These are phyloP conservation scores for Spathaspora sp. DNA, from an alignment of 1,139 yeast genomes.

Conservation along the genomic window DNA sequence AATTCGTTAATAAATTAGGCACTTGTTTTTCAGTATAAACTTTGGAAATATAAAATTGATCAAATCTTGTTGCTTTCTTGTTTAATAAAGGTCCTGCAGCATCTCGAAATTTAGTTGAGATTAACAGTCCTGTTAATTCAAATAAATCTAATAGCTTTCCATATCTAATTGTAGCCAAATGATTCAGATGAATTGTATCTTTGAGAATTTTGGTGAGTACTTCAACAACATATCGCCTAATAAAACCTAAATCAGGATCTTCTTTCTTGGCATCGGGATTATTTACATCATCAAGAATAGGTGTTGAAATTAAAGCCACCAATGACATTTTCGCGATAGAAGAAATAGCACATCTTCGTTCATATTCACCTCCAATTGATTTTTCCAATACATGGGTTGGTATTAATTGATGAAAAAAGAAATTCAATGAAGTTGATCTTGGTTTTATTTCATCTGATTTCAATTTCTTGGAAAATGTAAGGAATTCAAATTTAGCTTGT, in stretches of 20 bases:
- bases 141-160: constrained; percentile 58
- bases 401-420: constrained; percentile 73
- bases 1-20: constrained; percentile 54
- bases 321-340: constrained; percentile 54
- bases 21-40: constrained; percentile 67
- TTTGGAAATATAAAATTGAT: constrained; percentile 60
- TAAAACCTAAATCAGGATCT: constrained; percentile 69
- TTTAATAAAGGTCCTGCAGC: constrained; percentile 46
- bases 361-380: constrained; percentile 31
- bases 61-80: constrained; percentile 50
- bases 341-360: constrained; percentile 46
- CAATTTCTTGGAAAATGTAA: constrained; percentile 68
- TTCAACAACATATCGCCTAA: constrained; percentile 75
- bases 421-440: constrained; percentile 72
- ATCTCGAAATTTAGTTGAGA: constrained; percentile 44
- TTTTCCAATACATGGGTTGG: constrained; percentile 48
- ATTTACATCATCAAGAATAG: constrained; percentile 39
- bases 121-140: constrained; percentile 48
- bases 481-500: constrained; percentile 76
- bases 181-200: constrained; percentile 37
- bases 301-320: constrained; percentile 60
- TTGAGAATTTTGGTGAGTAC: constrained; percentile 61
- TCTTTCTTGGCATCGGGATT: constrained; percentile 48
- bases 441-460: constrained; percentile 44
- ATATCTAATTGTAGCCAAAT: constrained; percentile 38